These are phyloP conservation scores for Quercus tomentella DNA, from an alignment of 331 rosid species.

Conservation along the genomic window DNA sequence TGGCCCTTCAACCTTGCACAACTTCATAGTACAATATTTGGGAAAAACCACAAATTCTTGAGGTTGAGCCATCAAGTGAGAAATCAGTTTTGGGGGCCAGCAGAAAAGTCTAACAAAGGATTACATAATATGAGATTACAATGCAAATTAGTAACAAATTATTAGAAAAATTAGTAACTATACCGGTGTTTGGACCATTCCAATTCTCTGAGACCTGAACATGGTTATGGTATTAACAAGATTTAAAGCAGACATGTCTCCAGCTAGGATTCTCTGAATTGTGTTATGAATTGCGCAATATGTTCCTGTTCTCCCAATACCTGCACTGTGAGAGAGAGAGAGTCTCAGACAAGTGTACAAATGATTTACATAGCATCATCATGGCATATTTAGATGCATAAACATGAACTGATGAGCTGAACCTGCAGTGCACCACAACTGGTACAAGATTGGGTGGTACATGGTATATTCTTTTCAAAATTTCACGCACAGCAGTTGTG, in stretches of 20 bases:
- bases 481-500: slow-evolving; percentile 72
- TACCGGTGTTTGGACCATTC: slow-evolving; percentile 99
- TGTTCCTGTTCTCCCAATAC: slow-evolving; percentile 97
- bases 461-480: slow-evolving; percentile 58
- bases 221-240: slow-evolving; percentile 57
- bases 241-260: slow-evolving; percentile 87
- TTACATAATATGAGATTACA: not conserved
- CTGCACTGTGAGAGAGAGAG: slow-evolving; percentile 71
- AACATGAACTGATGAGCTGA: slow-evolving; percentile 32
- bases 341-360: slow-evolving; percentile 38
- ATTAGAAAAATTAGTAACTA: slow-evolving; percentile 4
- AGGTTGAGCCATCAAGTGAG: not conserved
- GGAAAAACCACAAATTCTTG: not conserved
- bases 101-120: not conserved
- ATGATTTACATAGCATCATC: slow-evolving; percentile 3
- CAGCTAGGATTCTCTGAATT: slow-evolving; percentile 82
- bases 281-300: slow-evolving; percentile 90
- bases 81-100: slow-evolving; percentile 7
- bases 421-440: slow-evolving; percentile 96
- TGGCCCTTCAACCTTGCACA: not conserved
- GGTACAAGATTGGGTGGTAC: slow-evolving; percentile 82
- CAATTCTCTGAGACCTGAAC: slow-evolving; percentile 92
- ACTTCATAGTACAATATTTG: not conserved
- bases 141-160: slow-evolving; percentile 12
- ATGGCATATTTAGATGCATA: not conserved